Conservation (phyloP, 2,329 filamentous ascomycete genomes). For the Pestalotiopsis sp. region DNA sequence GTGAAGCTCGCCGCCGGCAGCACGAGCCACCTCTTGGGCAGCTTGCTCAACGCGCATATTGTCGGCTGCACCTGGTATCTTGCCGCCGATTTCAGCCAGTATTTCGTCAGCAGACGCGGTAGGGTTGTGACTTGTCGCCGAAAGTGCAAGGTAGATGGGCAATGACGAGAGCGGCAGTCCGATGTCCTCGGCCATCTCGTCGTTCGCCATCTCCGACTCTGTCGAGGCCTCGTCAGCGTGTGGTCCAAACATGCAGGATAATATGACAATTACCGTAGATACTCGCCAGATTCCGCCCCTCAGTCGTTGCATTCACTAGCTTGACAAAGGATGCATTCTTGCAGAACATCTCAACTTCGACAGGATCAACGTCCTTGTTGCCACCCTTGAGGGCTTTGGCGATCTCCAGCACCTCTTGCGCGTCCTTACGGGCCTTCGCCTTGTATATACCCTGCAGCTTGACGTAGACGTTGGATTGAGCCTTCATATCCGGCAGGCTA, state of each 20-base stretch:
- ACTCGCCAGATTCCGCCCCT: slow-evolving; percentile 52
- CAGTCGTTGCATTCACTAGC: slow-evolving; percentile 66
- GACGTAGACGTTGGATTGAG: slow-evolving; percentile 87
- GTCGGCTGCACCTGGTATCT: slow-evolving; percentile 48
- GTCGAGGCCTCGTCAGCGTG: slow-evolving; percentile 26
- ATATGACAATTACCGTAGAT: slow-evolving; percentile 52
- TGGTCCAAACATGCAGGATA: slow-evolving; percentile 10
- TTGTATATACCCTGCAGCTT: slow-evolving; percentile 93
- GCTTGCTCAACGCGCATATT: slow-evolving; percentile 56
- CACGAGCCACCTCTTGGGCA: slow-evolving; percentile 72
- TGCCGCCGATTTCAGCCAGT: slow-evolving; percentile 45
- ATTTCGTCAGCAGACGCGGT: slow-evolving; percentile 56
- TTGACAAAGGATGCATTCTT: slow-evolving; percentile 94
- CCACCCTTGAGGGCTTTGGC: slow-evolving; percentile 58
- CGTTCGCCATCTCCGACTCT: slow-evolving; percentile 59
- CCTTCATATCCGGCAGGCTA: slow-evolving; percentile 95
- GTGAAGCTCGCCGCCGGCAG: slow-evolving; percentile 84
- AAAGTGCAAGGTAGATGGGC: slow-evolving; percentile 70
- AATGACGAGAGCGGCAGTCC: slow-evolving; percentile 62
- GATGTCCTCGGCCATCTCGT: slow-evolving; percentile 52
- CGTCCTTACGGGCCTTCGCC: slow-evolving; percentile 77
- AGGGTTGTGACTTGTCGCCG: slow-evolving; percentile 51
- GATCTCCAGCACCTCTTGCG: slow-evolving; percentile 70
- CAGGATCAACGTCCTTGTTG: slow-evolving; percentile 58
- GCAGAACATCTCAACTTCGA: slow-evolving; percentile 89